Percentiles rank a stretch among this genome's conserved stretches.
Conservation (phyloP, 2,329 filamentous ascomycete species). For the Ophiostoma montium region DNA sequence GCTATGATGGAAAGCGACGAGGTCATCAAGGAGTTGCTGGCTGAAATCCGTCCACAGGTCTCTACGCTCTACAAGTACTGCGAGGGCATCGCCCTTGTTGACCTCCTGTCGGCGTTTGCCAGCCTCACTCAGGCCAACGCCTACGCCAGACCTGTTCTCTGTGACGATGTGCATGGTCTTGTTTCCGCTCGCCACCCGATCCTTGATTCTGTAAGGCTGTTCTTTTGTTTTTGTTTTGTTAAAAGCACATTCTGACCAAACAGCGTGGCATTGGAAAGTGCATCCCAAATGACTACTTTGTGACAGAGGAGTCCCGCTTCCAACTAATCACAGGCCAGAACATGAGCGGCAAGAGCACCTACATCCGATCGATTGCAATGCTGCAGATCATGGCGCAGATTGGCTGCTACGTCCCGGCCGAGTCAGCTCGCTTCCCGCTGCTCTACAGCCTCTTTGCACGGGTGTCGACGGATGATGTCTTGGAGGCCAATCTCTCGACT, state of each 20-base stretch:
- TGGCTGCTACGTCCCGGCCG: constrained; percentile 77
- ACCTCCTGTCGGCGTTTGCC: constrained; percentile 70
- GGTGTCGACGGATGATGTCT: constrained; percentile 72
- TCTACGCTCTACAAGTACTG: constrained; percentile 68
- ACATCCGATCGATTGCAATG: constrained; percentile 73
- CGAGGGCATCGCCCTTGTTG: constrained; percentile 72
- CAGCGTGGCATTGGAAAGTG: constrained; percentile 36
- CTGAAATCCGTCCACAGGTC: constrained; percentile 56
- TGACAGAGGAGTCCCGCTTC: constrained; percentile 65
- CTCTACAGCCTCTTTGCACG: constrained; percentile 75
- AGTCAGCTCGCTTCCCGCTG: constrained; percentile 69
- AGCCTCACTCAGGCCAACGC: constrained; percentile 48
- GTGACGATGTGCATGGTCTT: constrained; percentile 49
- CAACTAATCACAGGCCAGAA: constrained; percentile 94
- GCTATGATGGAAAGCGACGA: constrained; percentile 71
- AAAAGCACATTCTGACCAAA: not conserved
- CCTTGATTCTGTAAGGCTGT: constrained; percentile 43
- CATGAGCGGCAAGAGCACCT: constrained; percentile 96
- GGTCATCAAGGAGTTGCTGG: constrained; percentile 57
- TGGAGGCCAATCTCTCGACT: constrained; percentile 83
- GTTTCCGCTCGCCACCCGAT: constrained; percentile 67
- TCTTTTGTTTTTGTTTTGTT: not conserved
- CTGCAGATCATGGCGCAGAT: constrained; percentile 89
- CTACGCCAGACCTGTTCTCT: constrained; percentile 53
- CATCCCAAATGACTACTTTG: constrained; percentile 83